These are phyloP conservation scores for Kalmanozyma brasiliensis DNA, from an alignment of 1,284 basidiomycete genomes.

Conservation along the genomic window DNA sequence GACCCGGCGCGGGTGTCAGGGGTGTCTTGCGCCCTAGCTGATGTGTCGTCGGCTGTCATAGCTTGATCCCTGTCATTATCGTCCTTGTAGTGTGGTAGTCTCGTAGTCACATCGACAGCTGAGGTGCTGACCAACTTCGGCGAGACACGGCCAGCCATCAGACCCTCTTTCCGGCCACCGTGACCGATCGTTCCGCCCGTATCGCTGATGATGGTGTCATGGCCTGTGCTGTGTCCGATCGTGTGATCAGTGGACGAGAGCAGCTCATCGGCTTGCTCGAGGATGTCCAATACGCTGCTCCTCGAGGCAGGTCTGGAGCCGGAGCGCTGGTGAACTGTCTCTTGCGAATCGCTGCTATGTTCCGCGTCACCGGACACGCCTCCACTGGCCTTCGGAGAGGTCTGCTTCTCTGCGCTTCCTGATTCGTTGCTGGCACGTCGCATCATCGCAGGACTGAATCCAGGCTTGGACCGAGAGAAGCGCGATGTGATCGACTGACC, in stretches of 20 bases:
- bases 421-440: slow-evolving; percentile 3
- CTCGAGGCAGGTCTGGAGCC: slow-evolving; percentile 25
- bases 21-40: slow-evolving; percentile 30
- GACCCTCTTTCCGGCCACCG: slow-evolving; percentile 27
- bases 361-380: slow-evolving; percentile 2
- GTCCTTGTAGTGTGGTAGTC: too few species aligned
- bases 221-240: slow-evolving; percentile 31
- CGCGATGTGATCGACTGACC: slow-evolving; percentile 20
- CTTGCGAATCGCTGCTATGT: slow-evolving; percentile 18
- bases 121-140: slow-evolving; percentile 2
- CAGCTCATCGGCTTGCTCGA: slow-evolving; percentile 36
- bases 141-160: slow-evolving; percentile 19
- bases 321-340: slow-evolving; percentile 4
- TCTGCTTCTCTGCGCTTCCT: not conserved
- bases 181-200: slow-evolving; percentile 35
- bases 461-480: slow-evolving; percentile 12
- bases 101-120: slow-evolving; percentile 11
- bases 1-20: slow-evolving; percentile 41
- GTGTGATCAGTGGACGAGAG: slow-evolving; percentile 37
- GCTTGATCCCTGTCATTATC: not conserved
- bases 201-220: slow-evolving; percentile 29
- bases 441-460: not conserved
- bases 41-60: slow-evolving; percentile 6
- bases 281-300: slow-evolving; percentile 32
- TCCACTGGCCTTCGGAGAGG: not conserved